Evolutionary conservation across 2,329 filamentous ascomycete genomes (phyloP).

Genomic region (Fusarium camptoceras): DNA sequence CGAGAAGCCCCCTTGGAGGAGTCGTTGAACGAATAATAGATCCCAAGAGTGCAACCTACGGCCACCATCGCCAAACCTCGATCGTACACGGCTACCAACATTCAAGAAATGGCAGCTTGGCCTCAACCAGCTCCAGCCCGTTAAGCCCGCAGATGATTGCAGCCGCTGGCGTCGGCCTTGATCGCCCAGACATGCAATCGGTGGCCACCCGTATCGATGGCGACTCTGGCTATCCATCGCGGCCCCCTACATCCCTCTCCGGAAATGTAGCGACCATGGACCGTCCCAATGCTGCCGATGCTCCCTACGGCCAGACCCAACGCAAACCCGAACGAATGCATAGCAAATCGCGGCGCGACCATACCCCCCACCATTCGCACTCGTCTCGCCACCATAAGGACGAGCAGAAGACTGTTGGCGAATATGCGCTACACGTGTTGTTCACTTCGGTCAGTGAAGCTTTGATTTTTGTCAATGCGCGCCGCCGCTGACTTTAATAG

Average conservation of each 20-base stretch:
- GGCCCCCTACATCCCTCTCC: slow-evolving; percentile 62
- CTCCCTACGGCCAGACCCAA: slow-evolving; percentile 58
- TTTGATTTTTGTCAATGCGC: neutral
- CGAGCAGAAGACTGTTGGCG: slow-evolving; percentile 92
- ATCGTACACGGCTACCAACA: slow-evolving; percentile 98
- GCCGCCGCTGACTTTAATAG: slow-evolving; percentile 52
- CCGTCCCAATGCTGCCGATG: slow-evolving; percentile 60
- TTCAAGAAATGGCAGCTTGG: slow-evolving; percentile 86
- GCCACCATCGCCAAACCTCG: slow-evolving; percentile 94
- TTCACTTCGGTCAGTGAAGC: slow-evolving; percentile 81
- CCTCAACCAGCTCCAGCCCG: slow-evolving; percentile 83
- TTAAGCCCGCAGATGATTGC: slow-evolving; percentile 89
- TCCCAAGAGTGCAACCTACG: slow-evolving; percentile 70
- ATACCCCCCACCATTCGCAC: slow-evolving; percentile 79
- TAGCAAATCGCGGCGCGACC: slow-evolving; percentile 76
- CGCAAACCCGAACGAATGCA: slow-evolving; percentile 71
- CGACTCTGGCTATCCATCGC: slow-evolving; percentile 54
- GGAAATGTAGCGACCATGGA: slow-evolving; percentile 56
- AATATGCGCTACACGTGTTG: slow-evolving; percentile 95
- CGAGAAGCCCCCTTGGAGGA: slow-evolving; percentile 56
- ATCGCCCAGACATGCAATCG: slow-evolving; percentile 64
- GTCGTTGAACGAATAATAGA: slow-evolving; percentile 67
- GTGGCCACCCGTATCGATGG: slow-evolving; percentile 59
- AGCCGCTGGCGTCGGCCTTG: slow-evolving; percentile 69
- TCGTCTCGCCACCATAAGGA: slow-evolving; percentile 75